These are phyloP conservation scores for Colletotrichum siamense DNA, from an alignment of 2,329 filamentous ascomycete genomes.

Conservation along the genomic window DNA sequence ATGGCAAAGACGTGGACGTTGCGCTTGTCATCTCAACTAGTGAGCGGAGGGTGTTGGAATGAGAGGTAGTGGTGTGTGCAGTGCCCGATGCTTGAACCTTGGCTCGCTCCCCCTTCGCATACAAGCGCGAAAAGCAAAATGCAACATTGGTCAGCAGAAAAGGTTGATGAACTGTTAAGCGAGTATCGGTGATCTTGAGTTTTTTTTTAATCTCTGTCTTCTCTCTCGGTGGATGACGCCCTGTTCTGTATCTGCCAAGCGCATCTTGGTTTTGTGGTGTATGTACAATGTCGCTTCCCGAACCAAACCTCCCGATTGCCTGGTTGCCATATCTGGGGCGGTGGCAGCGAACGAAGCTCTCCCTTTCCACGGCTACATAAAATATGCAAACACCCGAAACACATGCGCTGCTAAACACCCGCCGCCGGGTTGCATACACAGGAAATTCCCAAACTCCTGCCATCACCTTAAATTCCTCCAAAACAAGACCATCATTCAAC, in stretches of 20 bases:
- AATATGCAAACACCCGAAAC: not conserved
- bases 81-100: not conserved
- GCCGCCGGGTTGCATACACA: not conserved
- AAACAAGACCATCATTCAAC: not conserved
- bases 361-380: not conserved
- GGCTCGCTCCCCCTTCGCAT: not conserved
- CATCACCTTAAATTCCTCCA: not conserved
- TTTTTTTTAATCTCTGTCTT: not conserved
- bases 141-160: not conserved
- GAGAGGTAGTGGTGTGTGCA: not conserved
- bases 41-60: not conserved
- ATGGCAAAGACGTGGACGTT: not conserved
- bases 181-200: not conserved
- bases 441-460: not conserved
- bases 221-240: not conserved
- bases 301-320: not conserved
- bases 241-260: not conserved
- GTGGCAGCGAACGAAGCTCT: not conserved
- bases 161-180: not conserved
- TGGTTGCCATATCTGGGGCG: not conserved
- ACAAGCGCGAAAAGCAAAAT: not conserved
- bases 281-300: not conserved
- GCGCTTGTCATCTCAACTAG: not conserved
- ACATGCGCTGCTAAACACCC: constrained; percentile 4
- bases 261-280: not conserved